Evolutionary conservation across 2,329 filamentous ascomycete species (phyloP), one percentile per base, ranked within the genome.

Genomic region (Alternaria panax): DNA sequence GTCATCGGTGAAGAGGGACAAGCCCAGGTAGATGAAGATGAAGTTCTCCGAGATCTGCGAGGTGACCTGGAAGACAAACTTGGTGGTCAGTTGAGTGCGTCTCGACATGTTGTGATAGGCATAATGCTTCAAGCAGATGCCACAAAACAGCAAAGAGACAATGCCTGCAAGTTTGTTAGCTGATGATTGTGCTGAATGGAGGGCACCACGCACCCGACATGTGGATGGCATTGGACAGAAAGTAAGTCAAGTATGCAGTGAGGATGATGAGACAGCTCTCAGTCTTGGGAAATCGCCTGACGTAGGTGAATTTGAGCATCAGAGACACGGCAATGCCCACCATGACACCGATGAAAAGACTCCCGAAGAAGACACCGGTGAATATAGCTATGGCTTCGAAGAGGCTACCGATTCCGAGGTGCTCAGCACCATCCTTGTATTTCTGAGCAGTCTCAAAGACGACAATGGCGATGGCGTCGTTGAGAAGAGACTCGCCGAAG

Each of bases 51-150:
- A 97, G 45, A 99, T 81, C 79, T 99, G 95, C 4, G 95, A 92
- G 69, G 96, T 89, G 63, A 97, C 90, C 77, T 96, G 92, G 81
- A 99, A 99, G 57, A 97, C 86, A 80, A 96, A 99, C 78, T 99
- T 99, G 52, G 95, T 99, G 16, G 95, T 97, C 64, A 99, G 88
- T 77, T 99, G 95, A 1, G 95, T 98, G 63, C 95, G 90, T 48
- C 95, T 89, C 28, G 95, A 99, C 95, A 99, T 99, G 82, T 99
- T 99, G 85, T 98, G 97, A 81, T 99, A 99, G 63, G 95, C 95
- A 74, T 99, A 99, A 77, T 99, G 95, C 80, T 99, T 99, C 64
- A 99, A 84, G 11, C 95, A 98, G 69, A 99, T 99, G 55, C 95
- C 95, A 78, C 95, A 99, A 83, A 99, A 99, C 2, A 99, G 84